These are phyloP conservation scores for Passalora sequoiae DNA, from an alignment of 2,329 filamentous ascomycete genomes.

Conservation along the genomic window DNA sequence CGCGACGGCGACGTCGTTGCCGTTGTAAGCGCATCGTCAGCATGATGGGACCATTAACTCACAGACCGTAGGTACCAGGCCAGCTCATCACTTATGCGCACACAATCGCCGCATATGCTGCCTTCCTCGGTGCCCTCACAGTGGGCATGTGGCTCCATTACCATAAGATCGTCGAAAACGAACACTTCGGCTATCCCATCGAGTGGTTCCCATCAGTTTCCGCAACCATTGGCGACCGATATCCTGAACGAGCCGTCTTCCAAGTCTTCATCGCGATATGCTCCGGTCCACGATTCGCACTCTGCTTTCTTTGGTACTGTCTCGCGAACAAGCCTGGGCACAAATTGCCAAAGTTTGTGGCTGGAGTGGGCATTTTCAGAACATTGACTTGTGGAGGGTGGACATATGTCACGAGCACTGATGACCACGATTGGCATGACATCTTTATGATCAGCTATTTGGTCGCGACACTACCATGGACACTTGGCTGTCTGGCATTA, in stretches of 20 bases:
- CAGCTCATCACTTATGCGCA: constrained; percentile 88
- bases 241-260: constrained; percentile 93
- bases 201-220: constrained; percentile 39
- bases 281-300: constrained; percentile 85
- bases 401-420: constrained; percentile 97
- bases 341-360: constrained; percentile 74
- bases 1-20: constrained; percentile 60
- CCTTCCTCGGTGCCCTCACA: constrained; percentile 79
- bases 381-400: constrained; percentile 94
- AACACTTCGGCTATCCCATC: constrained; percentile 59
- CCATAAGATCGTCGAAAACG: constrained; percentile 95
- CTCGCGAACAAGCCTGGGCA: constrained; percentile 68
- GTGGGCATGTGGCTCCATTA: constrained; percentile 79
- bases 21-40: constrained; percentile 43
- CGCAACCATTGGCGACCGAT: constrained; percentile 93
- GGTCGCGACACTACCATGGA: constrained; percentile 92
- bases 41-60: constrained; percentile 14
- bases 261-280: constrained; percentile 96
- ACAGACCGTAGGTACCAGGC: constrained; percentile 57
- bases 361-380: constrained; percentile 73
- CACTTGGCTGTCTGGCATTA: constrained; percentile 77
- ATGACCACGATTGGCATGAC: constrained; percentile 97
- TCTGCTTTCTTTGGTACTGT: constrained; percentile 89
- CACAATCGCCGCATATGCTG: constrained; percentile 75
- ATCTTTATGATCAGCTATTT: constrained; percentile 99